Conservation (phyloP, 495 filamentous ascomycete genomes). For the Penicillium ochrochloron region DNA sequence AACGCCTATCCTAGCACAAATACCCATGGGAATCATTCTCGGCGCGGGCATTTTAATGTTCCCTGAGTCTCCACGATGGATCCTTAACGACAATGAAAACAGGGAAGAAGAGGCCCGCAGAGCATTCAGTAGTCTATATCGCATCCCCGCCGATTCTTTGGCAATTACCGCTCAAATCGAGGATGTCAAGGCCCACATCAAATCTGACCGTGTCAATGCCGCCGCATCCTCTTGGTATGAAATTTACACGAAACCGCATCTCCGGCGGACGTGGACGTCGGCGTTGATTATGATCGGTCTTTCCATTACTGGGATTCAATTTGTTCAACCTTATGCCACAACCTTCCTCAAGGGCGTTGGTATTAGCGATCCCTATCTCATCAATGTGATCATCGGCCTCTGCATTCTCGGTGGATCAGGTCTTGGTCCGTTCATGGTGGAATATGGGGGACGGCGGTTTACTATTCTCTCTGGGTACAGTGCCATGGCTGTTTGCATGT, state of each 20-base stretch:
- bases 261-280: constrained; percentile 30
- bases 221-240: constrained; percentile 23
- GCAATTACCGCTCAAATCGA: constrained; percentile 31
- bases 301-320: constrained; percentile 37
- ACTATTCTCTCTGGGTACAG: constrained; percentile 30
- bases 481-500: constrained; percentile 35
- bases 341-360: constrained; percentile 34
- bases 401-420: constrained; percentile 34
- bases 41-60: constrained; percentile 37
- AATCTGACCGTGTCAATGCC: constrained; percentile 17
- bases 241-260: constrained; percentile 30
- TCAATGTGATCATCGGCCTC: constrained; percentile 36
- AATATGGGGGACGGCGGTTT: constrained; percentile 36
- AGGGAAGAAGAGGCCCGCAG: constrained; percentile 30
- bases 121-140: constrained; percentile 31
- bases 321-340: constrained; percentile 36
- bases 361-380: constrained; percentile 34
- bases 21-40: constrained; percentile 33
- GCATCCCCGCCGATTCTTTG: constrained; percentile 25
- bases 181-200: constrained; percentile 32
- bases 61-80: constrained; percentile 39
- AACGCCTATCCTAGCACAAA: constrained; percentile 37
- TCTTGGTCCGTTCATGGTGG: constrained; percentile 31
- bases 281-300: constrained; percentile 34
- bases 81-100: constrained; percentile 23